Evolutionary conservation across 129 eudicot genomes (phyloP).

Genomic region (Kitagawia praeruptora): DNA sequence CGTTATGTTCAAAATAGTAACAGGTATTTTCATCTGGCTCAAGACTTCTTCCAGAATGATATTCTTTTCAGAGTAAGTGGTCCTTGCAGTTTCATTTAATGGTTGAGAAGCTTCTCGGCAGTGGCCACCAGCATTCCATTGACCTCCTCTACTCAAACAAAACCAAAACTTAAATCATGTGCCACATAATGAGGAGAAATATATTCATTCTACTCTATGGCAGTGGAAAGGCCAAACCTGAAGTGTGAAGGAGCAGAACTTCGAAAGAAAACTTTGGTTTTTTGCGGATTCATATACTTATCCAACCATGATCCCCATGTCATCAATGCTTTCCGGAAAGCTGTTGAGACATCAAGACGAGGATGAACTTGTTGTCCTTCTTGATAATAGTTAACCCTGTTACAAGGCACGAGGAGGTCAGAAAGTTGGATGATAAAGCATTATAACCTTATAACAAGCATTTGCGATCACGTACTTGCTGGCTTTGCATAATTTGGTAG

Average conservation of each 20-base stretch:
- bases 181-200: not conserved
- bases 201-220: not conserved
- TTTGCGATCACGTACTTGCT: not conserved
- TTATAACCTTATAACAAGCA: not conserved
- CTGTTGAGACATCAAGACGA: slow-evolving; percentile 61
- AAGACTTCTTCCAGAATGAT: slow-evolving; percentile 45
- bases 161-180: not conserved
- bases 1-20: slow-evolving; percentile 56
- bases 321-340: slow-evolving; percentile 53
- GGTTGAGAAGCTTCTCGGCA: slow-evolving; percentile 77
- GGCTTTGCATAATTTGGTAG: not conserved
- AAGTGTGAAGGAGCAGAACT: slow-evolving; percentile 93
- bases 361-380: slow-evolving; percentile 67
- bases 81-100: slow-evolving; percentile 26
- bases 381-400: slow-evolving; percentile 84
- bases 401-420: not conserved
- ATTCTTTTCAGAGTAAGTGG: slow-evolving; percentile 38
- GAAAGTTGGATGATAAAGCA: not conserved
- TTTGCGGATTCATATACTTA: slow-evolving; percentile 51
- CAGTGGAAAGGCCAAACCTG: slow-evolving; percentile 29
- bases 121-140: slow-evolving; percentile 89
- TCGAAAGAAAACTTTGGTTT: slow-evolving; percentile 67
- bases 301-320: slow-evolving; percentile 96
- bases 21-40: slow-evolving; percentile 58
- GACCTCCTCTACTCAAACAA: slow-evolving; percentile 50